Evolutionary conservation across 2,329 filamentous ascomycete species (phyloP), one percentile per base, ranked within the genome.

Genomic region (Beauveria sp.): DNA sequence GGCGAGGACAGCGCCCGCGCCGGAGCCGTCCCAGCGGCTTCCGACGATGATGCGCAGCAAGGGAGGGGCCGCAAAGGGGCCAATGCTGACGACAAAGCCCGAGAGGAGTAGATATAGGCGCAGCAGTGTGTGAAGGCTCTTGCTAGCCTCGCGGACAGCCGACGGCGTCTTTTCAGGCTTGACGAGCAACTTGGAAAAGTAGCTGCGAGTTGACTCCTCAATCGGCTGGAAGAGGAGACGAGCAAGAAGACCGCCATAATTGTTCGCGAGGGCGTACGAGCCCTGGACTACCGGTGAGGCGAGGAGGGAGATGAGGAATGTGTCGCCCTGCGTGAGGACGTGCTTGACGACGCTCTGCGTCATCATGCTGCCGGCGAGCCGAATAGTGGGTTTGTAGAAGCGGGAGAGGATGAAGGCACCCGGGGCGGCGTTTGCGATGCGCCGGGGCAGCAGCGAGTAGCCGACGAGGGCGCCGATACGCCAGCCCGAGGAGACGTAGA

Each of bases 191-290:
- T 89, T 89, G 58, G 91, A 93, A 64, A 98, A 97, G 71, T 96
- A 87, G 70, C 88, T 92, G 45, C 96, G 88, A 65, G 89, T 93
- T 72, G 89, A 93, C 75, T 99, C 96, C 74, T 99, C 95, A 63
- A 99, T 86, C 8, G 95, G 96, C 70, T 98, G 95, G 72, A 99
- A 93, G 56, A 99, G 78, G 65, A 98, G 85, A 3, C 95, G 85
- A 0, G 95, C 95, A 31, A 96, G 78, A 0, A 99, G 83, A 2
- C 93, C 90, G 24, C 95, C 95, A 72, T 95, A 99, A 74, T 98
- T 99, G 68, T 92, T 92, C 58, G 93, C 95, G 5, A 99, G 82
- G 0, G 93, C 91, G 71, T 98, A 99, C 42, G 91, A 87, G 16
- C 95, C 95, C 76, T 98, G 95, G 5, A 93, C 89, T 48, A 85